Evolutionary conservation across 768 basidiomycete species (phyloP), one percentile per base, ranked within the genome.

Genomic region (Termitomyces sp.): DNA sequence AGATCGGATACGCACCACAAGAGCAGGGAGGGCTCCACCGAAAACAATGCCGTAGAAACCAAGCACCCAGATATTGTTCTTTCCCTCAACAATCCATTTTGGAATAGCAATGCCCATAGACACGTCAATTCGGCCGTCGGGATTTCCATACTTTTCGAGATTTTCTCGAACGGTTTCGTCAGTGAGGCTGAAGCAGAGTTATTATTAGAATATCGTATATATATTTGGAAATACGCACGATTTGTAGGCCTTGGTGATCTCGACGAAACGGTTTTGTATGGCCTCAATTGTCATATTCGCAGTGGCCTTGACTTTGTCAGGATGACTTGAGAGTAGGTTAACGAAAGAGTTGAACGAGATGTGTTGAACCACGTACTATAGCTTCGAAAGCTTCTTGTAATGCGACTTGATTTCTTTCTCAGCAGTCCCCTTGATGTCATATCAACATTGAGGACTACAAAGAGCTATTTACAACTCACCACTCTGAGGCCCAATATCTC

Each of bases 231-330:
- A 18, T 22, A 72, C 88, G 59, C 56, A 92, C 84, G 96, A 75
- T 78, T 99, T 99, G 76, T 99, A 99, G 4, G 97, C 97, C 70
- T 98, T 99, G 8, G 97, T 98, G 39, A 99, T 77, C 22, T 92
- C 83, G 22, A 98, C 92, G 70, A 97, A 99, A 58, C 84, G 84
- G 53, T 86, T 80, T 63, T 90, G 90, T 32, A 93, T 94, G 6
- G 84, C 81, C 67, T 98, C 96, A 39, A 87, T 77, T 0, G 95
- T 98, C 63, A 93, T 77, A 67, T 97, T 94, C 2, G 78, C 82
- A 0, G 85, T 80, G 10, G 90, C 82, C 67, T 85, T 88, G 60
- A 95, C 92, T 76, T 98, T 98, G 79, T 99, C 97, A 0, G 97
- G 97, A 69, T 98, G 97, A 71, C 95, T 98, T 51, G 8, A 29